Base-by-base conservation (phyloP, 2,329 filamentous ascomycete species). In the Aureobasidium melanogenum region DNA sequence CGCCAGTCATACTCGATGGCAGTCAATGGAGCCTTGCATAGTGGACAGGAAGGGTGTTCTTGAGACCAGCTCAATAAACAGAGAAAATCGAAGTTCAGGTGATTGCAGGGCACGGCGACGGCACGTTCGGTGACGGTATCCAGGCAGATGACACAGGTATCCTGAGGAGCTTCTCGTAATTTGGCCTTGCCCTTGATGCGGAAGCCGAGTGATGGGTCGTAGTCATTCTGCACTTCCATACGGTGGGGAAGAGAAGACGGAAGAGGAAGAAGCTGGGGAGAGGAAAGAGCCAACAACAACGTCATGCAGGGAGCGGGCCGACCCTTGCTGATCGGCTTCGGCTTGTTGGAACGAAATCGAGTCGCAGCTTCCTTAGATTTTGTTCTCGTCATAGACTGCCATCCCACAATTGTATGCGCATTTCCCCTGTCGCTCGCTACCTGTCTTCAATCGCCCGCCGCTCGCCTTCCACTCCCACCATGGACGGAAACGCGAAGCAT, bases 111-210 rank as follows among this genome's bases (percentile, higher is more conserved):
- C 22, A 82, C 76, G 8, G 89, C 84, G 55, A 87, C 79, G 64
- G 88, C 91, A 57, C 83, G 76, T 68, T 94, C 89, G 10, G 84
- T 84, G 69, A 96, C 80, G 58, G 76, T 70, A 61, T 93, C 88
- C 63, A 97, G 84, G 73, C 92, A 97, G 73, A 97, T 94, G 65
- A 95, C 90, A 73, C 92, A 97, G 69, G 81, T 84, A 64, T 81
- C 76, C 15, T 62, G 43, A 24, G 32, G 36, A 28, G 57, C 32
- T 30, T 46, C 50, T 36, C 28, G 52, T 5, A 50, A 17, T 24
- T 52, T 56, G 41, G 67, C 67, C 59, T 68, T 69, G 61, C 65
- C 67, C 50, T 65, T 67, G 60, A 69, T 69, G 39, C 65, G 63
- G 65, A 68, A 67, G 60, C 67, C 66, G 58, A 67, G 64, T 46